These are phyloP conservation scores for Tritrichomonas foetus DNA, from an alignment of 208 protist genomes.

Conservation along the genomic window DNA sequence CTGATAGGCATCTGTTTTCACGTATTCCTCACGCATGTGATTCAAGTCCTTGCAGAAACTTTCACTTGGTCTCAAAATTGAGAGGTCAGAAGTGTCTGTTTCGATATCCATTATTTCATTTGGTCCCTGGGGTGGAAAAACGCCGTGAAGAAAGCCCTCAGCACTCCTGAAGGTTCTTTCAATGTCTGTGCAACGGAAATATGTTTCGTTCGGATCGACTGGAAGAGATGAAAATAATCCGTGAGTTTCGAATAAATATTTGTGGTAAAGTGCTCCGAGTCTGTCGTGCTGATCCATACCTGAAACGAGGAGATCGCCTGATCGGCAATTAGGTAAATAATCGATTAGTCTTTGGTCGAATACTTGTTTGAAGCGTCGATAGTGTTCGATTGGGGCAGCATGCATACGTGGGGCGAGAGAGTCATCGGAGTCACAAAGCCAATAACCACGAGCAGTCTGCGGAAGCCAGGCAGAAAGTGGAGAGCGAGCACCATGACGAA, in stretches of 20 bases:
- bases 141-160: not conserved
- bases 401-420: not conserved
- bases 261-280: not conserved
- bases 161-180: not conserved
- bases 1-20: not conserved
- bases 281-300: not conserved
- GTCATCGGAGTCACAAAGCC: slow-evolving; percentile 28
- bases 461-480: not conserved
- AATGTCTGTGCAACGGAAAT: not conserved
- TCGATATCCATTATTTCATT: slow-evolving; percentile 36
- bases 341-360: not conserved
- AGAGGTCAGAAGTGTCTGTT: not conserved
- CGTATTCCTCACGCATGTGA: not conserved
- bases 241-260: not conserved
- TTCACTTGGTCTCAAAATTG: not conserved
- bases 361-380: not conserved
- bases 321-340: slow-evolving; percentile 10
- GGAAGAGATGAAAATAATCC: not conserved
- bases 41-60: not conserved
- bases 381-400: not conserved
- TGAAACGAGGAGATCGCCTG: not conserved
- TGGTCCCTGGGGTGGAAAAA: slow-evolving; percentile 15
- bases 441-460: not conserved
- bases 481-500: not conserved
- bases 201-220: not conserved